Conservation (phyloP, 495 filamentous ascomycete species). For the Penicillium pulvis region DNA sequence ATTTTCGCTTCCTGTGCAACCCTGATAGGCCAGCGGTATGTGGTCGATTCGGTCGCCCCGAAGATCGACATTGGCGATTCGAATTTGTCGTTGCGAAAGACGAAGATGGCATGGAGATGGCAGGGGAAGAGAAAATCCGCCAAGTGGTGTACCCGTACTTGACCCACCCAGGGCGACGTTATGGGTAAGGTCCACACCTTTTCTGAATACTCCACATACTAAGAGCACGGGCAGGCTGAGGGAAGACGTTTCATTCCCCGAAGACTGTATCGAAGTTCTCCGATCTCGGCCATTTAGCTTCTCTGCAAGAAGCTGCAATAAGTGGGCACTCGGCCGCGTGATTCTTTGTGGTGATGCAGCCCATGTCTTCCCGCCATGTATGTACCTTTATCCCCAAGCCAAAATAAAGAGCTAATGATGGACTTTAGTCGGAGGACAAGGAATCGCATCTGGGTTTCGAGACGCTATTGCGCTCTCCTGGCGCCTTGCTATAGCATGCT, state of each 20-base stretch:
- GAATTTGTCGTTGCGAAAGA: constrained; percentile 43
- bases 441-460: constrained; percentile 50
- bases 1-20: constrained; percentile 51
- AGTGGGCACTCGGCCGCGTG: constrained; percentile 48
- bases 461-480: constrained; percentile 44
- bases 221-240: constrained; percentile 16
- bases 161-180: constrained; percentile 33
- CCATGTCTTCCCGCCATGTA: constrained; percentile 58
- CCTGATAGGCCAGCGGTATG: constrained; percentile 46
- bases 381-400: neutral
- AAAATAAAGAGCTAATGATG: constrained; percentile 2
- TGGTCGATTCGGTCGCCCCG: constrained; percentile 48
- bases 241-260: constrained; percentile 42
- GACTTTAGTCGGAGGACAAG: constrained; percentile 50
- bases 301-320: constrained; percentile 50
- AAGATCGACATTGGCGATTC: constrained; percentile 50
- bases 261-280: constrained; percentile 50
- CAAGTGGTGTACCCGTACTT: constrained; percentile 38
- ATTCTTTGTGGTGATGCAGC: constrained; percentile 56
- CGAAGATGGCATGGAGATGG: constrained; percentile 37
- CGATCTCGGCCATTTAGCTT: constrained; percentile 54
- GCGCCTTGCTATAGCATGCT: constrained; percentile 45
- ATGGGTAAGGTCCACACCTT: constrained; percentile 25
- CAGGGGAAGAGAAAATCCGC: constrained; percentile 20
- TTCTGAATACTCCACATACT: neutral